Evolutionary conservation across 75 land plant genomes (phyloP), one percentile per base, ranked within the genome.

Genomic region (Gnetum montanum): DNA sequence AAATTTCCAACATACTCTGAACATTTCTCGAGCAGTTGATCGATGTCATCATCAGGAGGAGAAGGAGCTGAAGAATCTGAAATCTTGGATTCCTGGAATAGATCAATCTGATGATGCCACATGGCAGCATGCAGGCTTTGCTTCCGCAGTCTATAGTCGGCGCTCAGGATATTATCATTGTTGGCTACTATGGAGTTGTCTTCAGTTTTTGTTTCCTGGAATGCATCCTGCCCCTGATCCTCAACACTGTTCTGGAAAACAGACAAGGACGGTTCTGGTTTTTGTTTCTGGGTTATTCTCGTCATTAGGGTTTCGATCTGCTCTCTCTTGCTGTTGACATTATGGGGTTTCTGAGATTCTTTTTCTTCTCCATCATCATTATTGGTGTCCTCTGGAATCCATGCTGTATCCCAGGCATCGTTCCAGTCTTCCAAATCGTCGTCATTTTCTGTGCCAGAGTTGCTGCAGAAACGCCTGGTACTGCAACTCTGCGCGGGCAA

Each of bases 371-470:
- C 26, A 35, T 46, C 8, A 68, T 37, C 1, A n/a, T n/a, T n/a
- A n/a, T n/a, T n/a, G n/a, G n/a, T n/a, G n/a, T 73, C 73, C 4
- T 76, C 77, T 2, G 85, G 85, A 11, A 82, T 79, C 85, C 85
- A 82, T 1, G 80, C 73, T 2, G 74, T 47, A 49, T 82, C 85
- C 85, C 85, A 82, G 0, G 85, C 77, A 12, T 70, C 69, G 48
- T 82, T 70, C 85, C 85, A 82, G 8, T 75, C 75, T 30, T 70
- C 68, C 11, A 67, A 71, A 0, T 46, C 77, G 58, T n/a, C n/a
- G n/a, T n/a, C n/a, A n/a, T n/a, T n/a, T n/a, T n/a, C n/a, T n/a
- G n/a, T n/a, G n/a, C n/a, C n/a, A n/a, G n/a, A n/a, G n/a, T n/a
- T n/a, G n/a, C n/a, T n/a, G n/a, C n/a, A n/a, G n/a, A n/a, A n/a